These are phyloP conservation scores for Solanum arcanum DNA, from an alignment of 257 asterid species.

Conservation along the genomic window DNA sequence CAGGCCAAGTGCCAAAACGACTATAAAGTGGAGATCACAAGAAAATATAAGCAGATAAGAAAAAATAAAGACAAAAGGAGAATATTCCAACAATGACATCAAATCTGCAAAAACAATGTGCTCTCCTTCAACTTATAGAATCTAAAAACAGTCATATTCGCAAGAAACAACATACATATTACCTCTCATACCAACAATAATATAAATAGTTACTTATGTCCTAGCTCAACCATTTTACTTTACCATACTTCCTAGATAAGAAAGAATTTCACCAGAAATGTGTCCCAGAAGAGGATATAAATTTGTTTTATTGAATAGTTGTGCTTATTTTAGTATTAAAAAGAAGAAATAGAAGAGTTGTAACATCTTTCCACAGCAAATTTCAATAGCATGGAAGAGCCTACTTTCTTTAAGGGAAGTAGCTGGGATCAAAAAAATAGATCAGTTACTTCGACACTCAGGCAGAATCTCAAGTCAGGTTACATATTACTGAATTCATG, in stretches of 20 bases:
- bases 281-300: background rate
- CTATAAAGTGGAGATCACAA: slow-evolving; percentile 21
- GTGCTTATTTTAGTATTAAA: background rate
- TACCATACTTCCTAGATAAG: background rate
- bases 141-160: background rate
- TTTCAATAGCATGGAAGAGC: background rate
- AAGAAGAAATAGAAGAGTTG: background rate
- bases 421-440: background rate
- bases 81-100: background rate
- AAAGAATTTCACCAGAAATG: background rate
- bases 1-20: slow-evolving; percentile 99
- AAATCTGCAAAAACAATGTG: background rate
- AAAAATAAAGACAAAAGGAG: background rate
- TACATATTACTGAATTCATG: background rate
- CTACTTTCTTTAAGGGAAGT: background rate
- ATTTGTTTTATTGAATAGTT: background rate
- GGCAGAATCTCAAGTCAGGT: background rate
- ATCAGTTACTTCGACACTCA: background rate
- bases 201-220: background rate
- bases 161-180: background rate
- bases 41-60: background rate
- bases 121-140: background rate
- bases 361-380: background rate
- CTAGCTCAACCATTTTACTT: background rate
- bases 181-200: background rate